Evolutionary conservation across 768 basidiomycete species (phyloP).

Genomic region (Tremella mesenterica): DNA sequence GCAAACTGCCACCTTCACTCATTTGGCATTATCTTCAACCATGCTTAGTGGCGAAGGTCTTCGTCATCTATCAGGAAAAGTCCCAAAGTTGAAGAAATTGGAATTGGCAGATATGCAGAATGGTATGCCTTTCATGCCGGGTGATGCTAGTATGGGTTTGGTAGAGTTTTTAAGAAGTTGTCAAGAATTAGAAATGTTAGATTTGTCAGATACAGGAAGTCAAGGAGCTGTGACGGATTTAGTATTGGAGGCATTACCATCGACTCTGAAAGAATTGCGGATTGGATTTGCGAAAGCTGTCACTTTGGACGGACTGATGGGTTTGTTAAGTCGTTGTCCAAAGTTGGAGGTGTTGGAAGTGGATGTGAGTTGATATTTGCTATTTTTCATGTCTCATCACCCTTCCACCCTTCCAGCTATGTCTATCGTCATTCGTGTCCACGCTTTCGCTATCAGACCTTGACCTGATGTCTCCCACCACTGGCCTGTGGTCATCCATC

Average conservation of each 20-base stretch:
- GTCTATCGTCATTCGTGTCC: too few relatives aligned
- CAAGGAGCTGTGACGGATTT: constrained; percentile 54
- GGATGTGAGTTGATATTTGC: constrained; percentile 47
- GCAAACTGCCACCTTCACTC: constrained; percentile 61
- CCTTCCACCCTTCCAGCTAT: too few relatives aligned
- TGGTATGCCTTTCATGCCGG: constrained; percentile 48
- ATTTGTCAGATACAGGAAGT: constrained; percentile 72
- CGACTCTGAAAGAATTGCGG: constrained; percentile 18
- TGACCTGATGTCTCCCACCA: too few relatives aligned
- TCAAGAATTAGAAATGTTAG: constrained; percentile 63
- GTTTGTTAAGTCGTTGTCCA: constrained; percentile 58
- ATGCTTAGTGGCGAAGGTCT: constrained; percentile 65
- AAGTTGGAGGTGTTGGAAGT: constrained; percentile 62
- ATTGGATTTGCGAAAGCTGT: constrained; percentile 55
- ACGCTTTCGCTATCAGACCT: too few relatives aligned
- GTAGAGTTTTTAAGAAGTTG: constrained; percentile 61
- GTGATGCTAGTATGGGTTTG: constrained; percentile 39
- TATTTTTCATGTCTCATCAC: not conserved
- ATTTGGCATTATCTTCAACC: constrained; percentile 66
- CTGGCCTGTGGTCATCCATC: too few relatives aligned
- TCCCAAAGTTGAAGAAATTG: constrained; percentile 65
- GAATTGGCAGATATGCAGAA: constrained; percentile 69
- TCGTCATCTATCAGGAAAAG: constrained; percentile 59
- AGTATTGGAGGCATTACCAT: constrained; percentile 40
- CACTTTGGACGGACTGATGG: constrained; percentile 56